Conservation (phyloP, 2,329 filamentous ascomycete genomes). For the Endoconidiophora polonica region DNA sequence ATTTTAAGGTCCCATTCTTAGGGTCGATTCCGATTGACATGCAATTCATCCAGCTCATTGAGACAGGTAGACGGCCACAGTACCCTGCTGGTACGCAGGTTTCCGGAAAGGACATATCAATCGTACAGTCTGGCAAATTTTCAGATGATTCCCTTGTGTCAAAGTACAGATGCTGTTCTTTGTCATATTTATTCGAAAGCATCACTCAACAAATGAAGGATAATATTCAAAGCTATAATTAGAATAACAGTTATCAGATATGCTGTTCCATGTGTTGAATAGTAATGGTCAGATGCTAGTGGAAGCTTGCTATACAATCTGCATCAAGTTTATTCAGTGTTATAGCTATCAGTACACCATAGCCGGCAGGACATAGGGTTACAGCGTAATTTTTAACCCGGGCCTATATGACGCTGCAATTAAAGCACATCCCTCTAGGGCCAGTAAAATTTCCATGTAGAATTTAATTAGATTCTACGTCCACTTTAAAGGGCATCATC, state of each 20-base stretch:
- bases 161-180: slow-evolving; percentile 57
- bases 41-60: slow-evolving; percentile 74
- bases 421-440: neutral
- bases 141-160: slow-evolving; percentile 36
- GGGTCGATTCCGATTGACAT: slow-evolving; percentile 85
- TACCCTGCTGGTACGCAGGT: slow-evolving; percentile 54
- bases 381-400: neutral
- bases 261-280: too few species aligned
- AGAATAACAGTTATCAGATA: too few species aligned
- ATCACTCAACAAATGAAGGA: slow-evolving; percentile 35
- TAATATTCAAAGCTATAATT: slow-evolving; percentile 11
- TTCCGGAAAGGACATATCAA: slow-evolving; percentile 36
- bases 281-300: too few species aligned
- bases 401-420: neutral
- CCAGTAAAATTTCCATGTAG: neutral
- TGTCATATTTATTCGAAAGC: slow-evolving; percentile 49
- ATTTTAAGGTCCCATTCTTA: slow-evolving; percentile 70
- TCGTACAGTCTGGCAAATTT: slow-evolving; percentile 11
- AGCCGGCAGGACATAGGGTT: neutral
- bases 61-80: slow-evolving; percentile 47
- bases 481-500: too few species aligned
- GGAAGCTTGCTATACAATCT: too few species aligned
- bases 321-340: too few species aligned
- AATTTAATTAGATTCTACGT: neutral
- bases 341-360: too few species aligned